phyloP scores from a whole-genome alignment of 1,139 yeast species.

The Pichia sp. region DNA sequence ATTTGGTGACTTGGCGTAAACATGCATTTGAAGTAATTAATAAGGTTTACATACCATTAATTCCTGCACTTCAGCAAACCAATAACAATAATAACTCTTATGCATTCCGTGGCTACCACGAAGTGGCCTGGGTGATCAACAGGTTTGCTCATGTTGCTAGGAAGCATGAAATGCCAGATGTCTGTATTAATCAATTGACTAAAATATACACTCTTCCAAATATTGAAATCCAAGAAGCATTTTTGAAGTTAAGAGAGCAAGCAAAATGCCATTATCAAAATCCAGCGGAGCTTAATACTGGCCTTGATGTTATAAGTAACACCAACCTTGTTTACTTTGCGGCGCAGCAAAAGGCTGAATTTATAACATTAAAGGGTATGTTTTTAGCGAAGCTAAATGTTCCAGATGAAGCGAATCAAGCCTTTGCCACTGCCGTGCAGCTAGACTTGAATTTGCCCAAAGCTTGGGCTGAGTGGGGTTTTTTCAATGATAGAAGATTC shows the following conservation, averaged over 20 bases:
- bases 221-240: slow-evolving; percentile 97
- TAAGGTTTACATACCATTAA: slow-evolving; percentile 87
- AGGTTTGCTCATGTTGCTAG: slow-evolving; percentile 98
- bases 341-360: slow-evolving; percentile 96
- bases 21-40: slow-evolving; percentile 97
- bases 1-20: slow-evolving; percentile 95
- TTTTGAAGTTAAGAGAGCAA: slow-evolving; percentile 89
- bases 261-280: slow-evolving; percentile 97
- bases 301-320: slow-evolving; percentile 92
- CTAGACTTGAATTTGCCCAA: slow-evolving; percentile 89
- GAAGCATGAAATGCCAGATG: slow-evolving; percentile 95
- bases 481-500: slow-evolving; percentile 83
- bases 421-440: slow-evolving; percentile 96
- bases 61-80: slow-evolving; percentile 76
- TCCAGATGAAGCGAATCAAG: slow-evolving; percentile 93
- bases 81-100: slow-evolving; percentile 74
- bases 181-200: slow-evolving; percentile 86
- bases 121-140: slow-evolving; percentile 98
- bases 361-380: slow-evolving; percentile 96
- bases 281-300: slow-evolving; percentile 81
- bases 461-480: slow-evolving; percentile 99
- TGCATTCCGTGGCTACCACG: slow-evolving; percentile 97
- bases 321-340: slow-evolving; percentile 95
- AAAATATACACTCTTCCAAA: slow-evolving; percentile 94
- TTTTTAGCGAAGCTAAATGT: slow-evolving; percentile 86